Base-by-base conservation (phyloP, 331 rosid genomes). In the Pyracantha coccinea region DNA sequence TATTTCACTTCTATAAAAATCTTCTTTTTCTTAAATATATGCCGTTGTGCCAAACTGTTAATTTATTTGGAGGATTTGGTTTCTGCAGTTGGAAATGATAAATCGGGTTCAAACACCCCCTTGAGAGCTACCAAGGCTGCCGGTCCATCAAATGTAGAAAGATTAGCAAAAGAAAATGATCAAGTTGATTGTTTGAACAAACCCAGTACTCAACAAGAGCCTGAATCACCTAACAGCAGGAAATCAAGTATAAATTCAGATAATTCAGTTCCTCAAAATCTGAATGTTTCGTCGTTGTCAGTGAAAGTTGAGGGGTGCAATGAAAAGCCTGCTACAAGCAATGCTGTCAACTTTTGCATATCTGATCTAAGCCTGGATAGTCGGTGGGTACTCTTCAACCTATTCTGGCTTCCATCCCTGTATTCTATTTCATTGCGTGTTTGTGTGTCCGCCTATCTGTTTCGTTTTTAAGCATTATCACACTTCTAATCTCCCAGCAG, bases 361-460 rank as follows among this genome's bases (percentile, higher is more conserved):
- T 68, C 85, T 44, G 89, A 78, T 41, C 61, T 74, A 27, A 65
- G 73, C 68, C 76, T 86, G 31, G 95, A 80, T 63, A 70, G 78
- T 76, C 79, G 88, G 97, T 92, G 59, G 21, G 97, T 73, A 35
- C 27, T 50, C 78, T 81, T n/a, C 27, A 1, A 75, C 11, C 66
- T 21, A 72, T 61, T 77, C 5, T 53, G 65, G 68, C 60, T 59
- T 69, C 19, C 25, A 31, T 19, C 31, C 62, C 70, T 44, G 62
- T 75, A 6, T 62, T 41, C 28, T 74, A 7, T 8, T 33, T 12
- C 54, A 29, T n/a, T 60, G 38, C 10, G 54, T 28, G 7, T 55
- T 8, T 38, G 14, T 9, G 44, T 10, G 33, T 60, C 8, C 6
- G 33, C 9, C 0, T 60, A 31, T 20, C 19, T 58, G 50, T 68